phyloP scores from a whole-genome alignment of 192 early-diverging fungal species.

The Coemansia sp. region DNA sequence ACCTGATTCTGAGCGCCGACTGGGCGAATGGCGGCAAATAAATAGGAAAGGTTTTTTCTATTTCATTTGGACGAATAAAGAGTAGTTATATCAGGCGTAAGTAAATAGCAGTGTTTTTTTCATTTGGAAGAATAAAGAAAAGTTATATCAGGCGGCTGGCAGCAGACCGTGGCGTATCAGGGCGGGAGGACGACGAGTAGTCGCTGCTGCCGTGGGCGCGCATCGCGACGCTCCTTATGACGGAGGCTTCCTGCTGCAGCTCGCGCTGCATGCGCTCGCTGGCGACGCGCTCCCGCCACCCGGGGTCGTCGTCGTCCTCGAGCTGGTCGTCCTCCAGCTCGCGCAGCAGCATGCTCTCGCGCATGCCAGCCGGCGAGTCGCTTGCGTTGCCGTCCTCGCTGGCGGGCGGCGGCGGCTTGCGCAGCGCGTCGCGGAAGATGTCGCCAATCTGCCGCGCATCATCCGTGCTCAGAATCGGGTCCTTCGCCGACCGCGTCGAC shows the following conservation, averaged over 20 bases:
- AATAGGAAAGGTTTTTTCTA: conserved; percentile 4
- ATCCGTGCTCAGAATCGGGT: conserved; percentile 32
- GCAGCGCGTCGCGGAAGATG: conserved; percentile 50
- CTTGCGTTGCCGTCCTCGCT: conserved; percentile 37
- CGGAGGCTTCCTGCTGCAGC: conserved; percentile 44
- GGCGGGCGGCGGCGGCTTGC: conserved; percentile 38
- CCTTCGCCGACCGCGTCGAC: conserved; percentile 28
- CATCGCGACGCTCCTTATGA: conserved; percentile 45
- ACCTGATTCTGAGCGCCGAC: conserved; percentile 90
- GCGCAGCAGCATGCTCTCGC: conserved; percentile 18
- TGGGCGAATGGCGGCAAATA: conserved; percentile 58
- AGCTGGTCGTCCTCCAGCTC: conserved; percentile 26
- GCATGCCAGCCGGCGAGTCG: conserved; percentile 5
- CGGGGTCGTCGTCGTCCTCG: conserved; percentile 40
- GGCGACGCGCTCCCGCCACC: conserved; percentile 51
- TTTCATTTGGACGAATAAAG: background rate
- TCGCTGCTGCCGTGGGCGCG: conserved; percentile 49
- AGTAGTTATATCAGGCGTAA: background rate
- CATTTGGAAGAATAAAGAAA: background rate
- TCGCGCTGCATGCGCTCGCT: conserved; percentile 53
- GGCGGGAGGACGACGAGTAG: conserved; percentile 36
- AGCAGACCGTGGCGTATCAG: conserved; percentile 16
- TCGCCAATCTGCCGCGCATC: conserved; percentile 53
- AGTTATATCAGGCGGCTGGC: conserved; percentile 1
- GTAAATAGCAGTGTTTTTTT: background rate